Percentiles rank a stretch among this genome's conserved stretches.
Conservation (phyloP, 495 filamentous ascomycete species). For the Melanomma pulvis-pyrius region DNA sequence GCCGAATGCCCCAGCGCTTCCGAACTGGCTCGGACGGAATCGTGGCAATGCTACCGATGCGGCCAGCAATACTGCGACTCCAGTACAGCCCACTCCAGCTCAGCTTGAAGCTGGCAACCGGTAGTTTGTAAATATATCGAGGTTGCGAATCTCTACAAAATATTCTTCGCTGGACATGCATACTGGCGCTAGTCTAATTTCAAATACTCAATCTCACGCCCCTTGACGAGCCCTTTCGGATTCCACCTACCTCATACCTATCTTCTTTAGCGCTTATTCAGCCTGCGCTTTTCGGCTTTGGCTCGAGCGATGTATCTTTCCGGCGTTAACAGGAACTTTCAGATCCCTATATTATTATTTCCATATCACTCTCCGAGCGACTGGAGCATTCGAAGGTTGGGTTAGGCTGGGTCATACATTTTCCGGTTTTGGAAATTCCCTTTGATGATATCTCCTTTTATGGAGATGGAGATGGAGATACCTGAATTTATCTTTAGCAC, state of each 20-base stretch:
- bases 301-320: not conserved
- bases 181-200: not conserved
- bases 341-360: not conserved
- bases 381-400: not conserved
- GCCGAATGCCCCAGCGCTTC: constrained; percentile 2
- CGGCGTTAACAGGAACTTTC: not conserved
- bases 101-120: constrained; percentile 39
- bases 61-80: constrained; percentile 5
- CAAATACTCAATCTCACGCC: not conserved
- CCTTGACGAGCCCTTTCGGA: constrained; percentile 4
- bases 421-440: not conserved
- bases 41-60: constrained; percentile 8
- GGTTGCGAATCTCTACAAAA: not conserved
- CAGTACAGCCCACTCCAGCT: constrained; percentile 27
- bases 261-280: not conserved
- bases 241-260: not conserved
- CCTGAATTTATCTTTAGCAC: not conserved
- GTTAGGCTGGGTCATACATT: not conserved
- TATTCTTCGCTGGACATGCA: not conserved
- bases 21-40: constrained; percentile 27
- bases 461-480: not conserved
- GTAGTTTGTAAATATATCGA: constrained; percentile 13
- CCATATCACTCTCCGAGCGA: not conserved
- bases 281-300: constrained; percentile 6
- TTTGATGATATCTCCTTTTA: not conserved